phyloP scores from a whole-genome alignment of 2,329 filamentous ascomycete species.

The Colletotrichum phormii region DNA sequence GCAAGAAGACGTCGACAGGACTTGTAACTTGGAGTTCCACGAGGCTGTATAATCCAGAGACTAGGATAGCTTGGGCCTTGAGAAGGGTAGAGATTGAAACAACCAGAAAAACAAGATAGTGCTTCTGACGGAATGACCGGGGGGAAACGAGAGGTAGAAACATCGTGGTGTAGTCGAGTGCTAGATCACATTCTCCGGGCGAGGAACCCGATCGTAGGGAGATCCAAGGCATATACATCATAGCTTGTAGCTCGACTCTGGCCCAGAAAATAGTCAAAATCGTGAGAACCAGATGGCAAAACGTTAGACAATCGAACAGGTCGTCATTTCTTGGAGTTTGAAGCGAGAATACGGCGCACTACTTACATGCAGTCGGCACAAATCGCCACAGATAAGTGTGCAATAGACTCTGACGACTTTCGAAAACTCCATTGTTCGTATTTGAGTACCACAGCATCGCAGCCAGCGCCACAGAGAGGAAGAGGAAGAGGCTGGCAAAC shows the following conservation, averaged over 20 bases:
- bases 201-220: background rate
- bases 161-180: constrained; percentile 15
- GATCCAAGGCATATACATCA: constrained; percentile 24
- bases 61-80: constrained; percentile 10
- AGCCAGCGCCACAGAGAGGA: background rate
- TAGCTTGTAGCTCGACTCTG: constrained; percentile 20
- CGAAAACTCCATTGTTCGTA: constrained; percentile 1
- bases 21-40: background rate
- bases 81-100: background rate
- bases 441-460: constrained; percentile 9
- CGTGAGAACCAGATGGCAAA: background rate
- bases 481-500: constrained; percentile 11
- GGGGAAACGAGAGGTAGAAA: background rate
- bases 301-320: background rate
- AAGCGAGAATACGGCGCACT: background rate
- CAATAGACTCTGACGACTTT: background rate
- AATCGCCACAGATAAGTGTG: constrained; percentile 21
- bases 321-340: too few species aligned
- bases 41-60: constrained; percentile 17
- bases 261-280: constrained; percentile 12
- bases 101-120: constrained; percentile 4
- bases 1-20: background rate
- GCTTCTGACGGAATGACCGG: constrained; percentile 2
- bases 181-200: background rate
- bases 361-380: constrained; percentile 18